These are phyloP conservation scores for Marasmius sp. DNA, from an alignment of 1,284 basidiomycete genomes.

Conservation along the genomic window DNA sequence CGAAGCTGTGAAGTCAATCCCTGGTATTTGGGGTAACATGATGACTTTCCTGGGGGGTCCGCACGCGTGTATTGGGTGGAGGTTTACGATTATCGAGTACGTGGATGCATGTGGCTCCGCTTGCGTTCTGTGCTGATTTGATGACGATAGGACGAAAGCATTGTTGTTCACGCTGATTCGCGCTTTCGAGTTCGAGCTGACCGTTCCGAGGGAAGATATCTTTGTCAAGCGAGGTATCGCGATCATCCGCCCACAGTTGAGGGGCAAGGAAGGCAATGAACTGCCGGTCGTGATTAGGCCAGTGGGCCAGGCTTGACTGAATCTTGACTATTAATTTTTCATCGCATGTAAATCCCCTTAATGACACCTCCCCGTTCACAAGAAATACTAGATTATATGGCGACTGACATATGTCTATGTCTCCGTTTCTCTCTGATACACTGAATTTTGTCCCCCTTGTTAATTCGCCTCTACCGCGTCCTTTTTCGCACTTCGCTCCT, in stretches of 20 bases:
- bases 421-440: too few species aligned
- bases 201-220: constrained; percentile 28
- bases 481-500: background rate
- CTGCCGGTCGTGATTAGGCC: background rate
- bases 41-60: background rate
- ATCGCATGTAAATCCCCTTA: too few species aligned
- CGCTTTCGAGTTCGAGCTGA: constrained; percentile 45
- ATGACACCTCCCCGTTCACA: too few species aligned
- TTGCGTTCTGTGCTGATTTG: background rate
- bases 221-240: background rate
- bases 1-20: constrained; percentile 14
- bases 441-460: too few species aligned
- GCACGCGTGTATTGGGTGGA: background rate
- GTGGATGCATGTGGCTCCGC: background rate
- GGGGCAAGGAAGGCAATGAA: background rate
- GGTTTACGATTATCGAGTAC: background rate
- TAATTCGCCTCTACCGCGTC: background rate
- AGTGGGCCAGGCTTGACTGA: background rate
- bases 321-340: background rate
- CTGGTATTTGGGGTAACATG: background rate
- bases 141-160: constrained; percentile 33
- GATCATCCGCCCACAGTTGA: background rate
- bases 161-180: constrained; percentile 50
- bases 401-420: too few species aligned
- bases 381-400: too few species aligned